These are phyloP conservation scores for Xylariaceae sp. DNA, from an alignment of 2,329 filamentous ascomycete genomes.

Conservation along the genomic window DNA sequence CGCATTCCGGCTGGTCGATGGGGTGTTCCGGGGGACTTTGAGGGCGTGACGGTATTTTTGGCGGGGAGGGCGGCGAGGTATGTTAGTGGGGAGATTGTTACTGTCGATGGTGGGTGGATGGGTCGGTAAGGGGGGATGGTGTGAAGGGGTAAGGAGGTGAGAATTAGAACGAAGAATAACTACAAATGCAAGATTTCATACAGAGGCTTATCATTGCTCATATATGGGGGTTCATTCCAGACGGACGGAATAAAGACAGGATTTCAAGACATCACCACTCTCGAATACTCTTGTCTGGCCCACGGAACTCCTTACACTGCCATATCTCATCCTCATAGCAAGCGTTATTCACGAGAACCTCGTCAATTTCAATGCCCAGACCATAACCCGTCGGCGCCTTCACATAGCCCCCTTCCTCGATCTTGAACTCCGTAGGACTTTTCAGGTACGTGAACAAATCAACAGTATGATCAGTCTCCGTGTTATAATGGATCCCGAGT, in stretches of 20 bases:
- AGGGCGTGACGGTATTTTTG: conserved; percentile 72
- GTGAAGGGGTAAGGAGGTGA: not conserved
- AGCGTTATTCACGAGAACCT: conserved; percentile 58
- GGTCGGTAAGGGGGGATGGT: conserved; percentile 51
- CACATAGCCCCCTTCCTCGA: conserved; percentile 59
- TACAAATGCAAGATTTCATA: not conserved
- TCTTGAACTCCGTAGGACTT: conserved; percentile 59
- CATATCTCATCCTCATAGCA: conserved; percentile 57
- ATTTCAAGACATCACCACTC: conserved; percentile 15
- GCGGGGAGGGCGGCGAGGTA: conserved; percentile 70
- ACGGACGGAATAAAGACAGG: too few species aligned
- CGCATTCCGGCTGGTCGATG: conserved; percentile 79
- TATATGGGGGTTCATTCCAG: not conserved
- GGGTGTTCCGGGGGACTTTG: conserved; percentile 81
- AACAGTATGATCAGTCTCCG: conserved; percentile 43
- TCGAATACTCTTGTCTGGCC: conserved; percentile 31
- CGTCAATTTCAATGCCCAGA: conserved; percentile 66
- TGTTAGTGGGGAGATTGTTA: conserved; percentile 73
- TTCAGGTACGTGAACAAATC: conserved; percentile 63
- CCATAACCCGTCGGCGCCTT: conserved; percentile 55
- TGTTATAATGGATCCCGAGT: conserved; percentile 74
- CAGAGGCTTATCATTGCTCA: not conserved
- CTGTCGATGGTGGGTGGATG: conserved; percentile 92
- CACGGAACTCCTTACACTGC: conserved; percentile 61
- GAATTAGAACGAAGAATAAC: not conserved